Percentiles rank a stretch among this genome's conserved stretches.
These are phyloP conservation scores for Aspergillus sp. DNA, from an alignment of 2,329 filamentous ascomycete species.

Conservation along the genomic window DNA sequence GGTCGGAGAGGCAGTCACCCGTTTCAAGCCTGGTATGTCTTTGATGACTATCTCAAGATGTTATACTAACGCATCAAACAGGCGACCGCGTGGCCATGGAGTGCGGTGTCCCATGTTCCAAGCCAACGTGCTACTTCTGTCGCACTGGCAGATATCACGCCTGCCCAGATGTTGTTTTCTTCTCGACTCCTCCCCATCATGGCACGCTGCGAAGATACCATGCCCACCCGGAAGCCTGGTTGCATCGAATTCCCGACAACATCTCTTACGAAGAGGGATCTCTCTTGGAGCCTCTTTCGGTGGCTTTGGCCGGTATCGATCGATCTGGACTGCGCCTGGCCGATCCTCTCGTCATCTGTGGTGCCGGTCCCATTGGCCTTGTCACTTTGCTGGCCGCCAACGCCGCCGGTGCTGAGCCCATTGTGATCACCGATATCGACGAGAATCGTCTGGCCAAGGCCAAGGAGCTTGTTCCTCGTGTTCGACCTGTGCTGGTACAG, in stretches of 20 bases:
- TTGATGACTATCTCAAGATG: neutral
- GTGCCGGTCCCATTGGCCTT: slow-evolving; percentile 13
- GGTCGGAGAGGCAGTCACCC: slow-evolving; percentile 10
- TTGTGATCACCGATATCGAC: slow-evolving; percentile 15
- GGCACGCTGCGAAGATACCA: slow-evolving; percentile 15
- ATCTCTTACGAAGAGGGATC: slow-evolving; percentile 13
- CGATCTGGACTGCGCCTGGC: slow-evolving; percentile 10
- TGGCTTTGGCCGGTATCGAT: slow-evolving; percentile 13
- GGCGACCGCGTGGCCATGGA: slow-evolving; percentile 14
- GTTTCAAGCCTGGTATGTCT: slow-evolving; percentile 12
- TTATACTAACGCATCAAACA: neutral
- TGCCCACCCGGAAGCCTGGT: slow-evolving; percentile 13
- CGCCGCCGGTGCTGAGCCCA: slow-evolving; percentile 12
- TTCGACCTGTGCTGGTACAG: slow-evolving; percentile 4
- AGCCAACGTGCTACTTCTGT: slow-evolving; percentile 12
- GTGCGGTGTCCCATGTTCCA: slow-evolving; percentile 14
- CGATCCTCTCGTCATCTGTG: slow-evolving; percentile 13
- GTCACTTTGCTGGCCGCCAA: slow-evolving; percentile 13
- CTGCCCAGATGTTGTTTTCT: slow-evolving; percentile 15
- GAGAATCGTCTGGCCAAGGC: slow-evolving; percentile 11
- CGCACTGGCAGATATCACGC: slow-evolving; percentile 13
- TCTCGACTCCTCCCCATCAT: slow-evolving; percentile 15
- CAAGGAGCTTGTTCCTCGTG: slow-evolving; percentile 13
- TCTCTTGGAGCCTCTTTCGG: slow-evolving; percentile 11
- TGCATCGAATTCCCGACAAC: slow-evolving; percentile 11